Evolutionary conservation across 129 eudicot genomes (phyloP).

Genomic region (Mikania micrantha): DNA sequence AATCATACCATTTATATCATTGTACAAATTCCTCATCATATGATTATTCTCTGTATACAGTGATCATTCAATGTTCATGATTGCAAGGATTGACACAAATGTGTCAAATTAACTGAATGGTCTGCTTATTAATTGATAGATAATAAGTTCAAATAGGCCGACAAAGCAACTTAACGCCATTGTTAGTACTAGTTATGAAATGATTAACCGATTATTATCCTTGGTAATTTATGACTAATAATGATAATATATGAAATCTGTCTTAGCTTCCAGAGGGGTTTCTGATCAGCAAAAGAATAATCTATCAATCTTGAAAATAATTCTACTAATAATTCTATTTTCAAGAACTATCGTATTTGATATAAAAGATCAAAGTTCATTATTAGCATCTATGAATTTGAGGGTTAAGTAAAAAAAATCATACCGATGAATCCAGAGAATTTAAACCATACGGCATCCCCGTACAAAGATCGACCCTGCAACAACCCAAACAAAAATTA

Average conservation of each 20-base stretch:
- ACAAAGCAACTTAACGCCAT: background rate
- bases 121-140: background rate
- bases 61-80: background rate
- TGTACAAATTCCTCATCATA: background rate
- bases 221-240: background rate
- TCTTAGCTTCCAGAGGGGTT: background rate
- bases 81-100: background rate
- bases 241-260: background rate
- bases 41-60: background rate
- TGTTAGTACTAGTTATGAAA: background rate
- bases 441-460: conserved; percentile 23
- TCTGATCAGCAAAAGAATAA: background rate
- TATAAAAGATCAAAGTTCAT: no score
- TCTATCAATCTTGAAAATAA: background rate
- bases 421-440: conserved; percentile 11
- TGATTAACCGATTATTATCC: background rate
- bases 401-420: background rate
- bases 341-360: conserved; percentile 2
- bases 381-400: background rate
- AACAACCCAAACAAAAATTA: conserved; percentile 12
- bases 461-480: conserved; percentile 26
- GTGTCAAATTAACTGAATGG: background rate
- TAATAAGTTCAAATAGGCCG: background rate
- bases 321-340: background rate
- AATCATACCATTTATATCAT: background rate